phyloP scores from a whole-genome alignment of 129 eudicot genomes.

The Logfia minima region DNA sequence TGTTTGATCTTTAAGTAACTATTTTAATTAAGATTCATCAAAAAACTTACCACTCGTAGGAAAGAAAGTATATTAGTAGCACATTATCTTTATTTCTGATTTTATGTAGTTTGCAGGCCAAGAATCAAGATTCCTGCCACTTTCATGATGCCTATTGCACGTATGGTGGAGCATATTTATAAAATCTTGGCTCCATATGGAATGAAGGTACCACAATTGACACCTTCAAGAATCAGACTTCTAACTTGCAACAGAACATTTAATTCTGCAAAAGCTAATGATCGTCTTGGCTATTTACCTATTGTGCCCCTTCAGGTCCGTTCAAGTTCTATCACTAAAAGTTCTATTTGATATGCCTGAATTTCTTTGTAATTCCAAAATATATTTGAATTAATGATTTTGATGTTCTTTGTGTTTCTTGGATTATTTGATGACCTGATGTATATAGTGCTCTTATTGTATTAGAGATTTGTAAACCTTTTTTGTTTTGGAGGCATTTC shows the following conservation, averaged over 20 bases:
- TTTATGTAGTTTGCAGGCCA: conserved; percentile 88
- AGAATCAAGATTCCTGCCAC: conserved; percentile 70
- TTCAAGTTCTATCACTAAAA: conserved; percentile 11
- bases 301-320: conserved; percentile 82
- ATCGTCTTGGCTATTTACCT: conserved; percentile 86
- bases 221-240: conserved; percentile 93
- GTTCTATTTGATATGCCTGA: conserved; percentile 12
- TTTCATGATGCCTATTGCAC: conserved; percentile 89
- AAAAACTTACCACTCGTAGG: background rate
- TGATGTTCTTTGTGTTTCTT: background rate
- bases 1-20: background rate
- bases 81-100: conserved; percentile 57
- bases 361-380: background rate
- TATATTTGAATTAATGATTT: background rate
- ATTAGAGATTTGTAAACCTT: background rate
- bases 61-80: conserved; percentile 18
- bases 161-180: conserved; percentile 38
- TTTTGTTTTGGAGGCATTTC: background rate
- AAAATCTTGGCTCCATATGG: conserved; percentile 77
- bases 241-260: conserved; percentile 81
- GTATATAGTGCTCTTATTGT: background rate
- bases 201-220: conserved; percentile 94
- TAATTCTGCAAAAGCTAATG: conserved; percentile 83
- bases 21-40: background rate
- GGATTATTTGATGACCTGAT: background rate